A percentile compares a stretch with the other conserved stretches of the same genome.
Conservation (phyloP, 257 asterid species). For the Primulina tabacum region DNA sequence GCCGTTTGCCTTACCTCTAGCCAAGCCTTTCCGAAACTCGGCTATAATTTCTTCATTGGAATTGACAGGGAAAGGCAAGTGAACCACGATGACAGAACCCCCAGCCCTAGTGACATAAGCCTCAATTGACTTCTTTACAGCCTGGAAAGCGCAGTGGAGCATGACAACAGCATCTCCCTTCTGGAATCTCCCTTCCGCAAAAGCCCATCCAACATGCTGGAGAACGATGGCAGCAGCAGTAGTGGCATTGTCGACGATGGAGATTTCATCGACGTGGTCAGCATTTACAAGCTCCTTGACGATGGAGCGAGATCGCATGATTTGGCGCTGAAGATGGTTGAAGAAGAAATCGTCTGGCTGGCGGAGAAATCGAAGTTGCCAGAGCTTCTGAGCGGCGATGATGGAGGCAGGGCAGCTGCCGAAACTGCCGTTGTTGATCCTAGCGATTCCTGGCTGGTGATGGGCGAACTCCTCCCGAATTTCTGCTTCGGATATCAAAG, state of each 20-base stretch:
- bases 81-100: conserved; percentile 81
- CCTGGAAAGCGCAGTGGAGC: conserved; percentile 97
- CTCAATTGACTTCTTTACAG: conserved; percentile 91
- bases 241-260: conserved; percentile 94
- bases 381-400: conserved; percentile 71
- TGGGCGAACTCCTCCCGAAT: conserved; percentile 67
- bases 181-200: conserved; percentile 76
- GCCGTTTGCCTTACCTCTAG: conserved; percentile 72
- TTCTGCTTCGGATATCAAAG: conserved; percentile 59
- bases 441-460: conserved; percentile 69
- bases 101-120: conserved; percentile 95
- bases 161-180: conserved; percentile 94
- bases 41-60: conserved; percentile 71
- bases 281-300: conserved; percentile 79
- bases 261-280: conserved; percentile 83
- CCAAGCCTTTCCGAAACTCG: conserved; percentile 77
- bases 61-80: conserved; percentile 78
- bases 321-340: conserved; percentile 70
- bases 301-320: conserved; percentile 63
- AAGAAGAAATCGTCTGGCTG: conserved; percentile 93
- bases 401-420: conserved; percentile 94
- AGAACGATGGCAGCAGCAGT: conserved; percentile 95
- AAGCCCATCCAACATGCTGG: conserved; percentile 91
- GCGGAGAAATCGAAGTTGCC: conserved; percentile 86
- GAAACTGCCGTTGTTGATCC: conserved; percentile 90